Conservation (phyloP, 1,139 yeast species). For the Candida mesenterica region DNA sequence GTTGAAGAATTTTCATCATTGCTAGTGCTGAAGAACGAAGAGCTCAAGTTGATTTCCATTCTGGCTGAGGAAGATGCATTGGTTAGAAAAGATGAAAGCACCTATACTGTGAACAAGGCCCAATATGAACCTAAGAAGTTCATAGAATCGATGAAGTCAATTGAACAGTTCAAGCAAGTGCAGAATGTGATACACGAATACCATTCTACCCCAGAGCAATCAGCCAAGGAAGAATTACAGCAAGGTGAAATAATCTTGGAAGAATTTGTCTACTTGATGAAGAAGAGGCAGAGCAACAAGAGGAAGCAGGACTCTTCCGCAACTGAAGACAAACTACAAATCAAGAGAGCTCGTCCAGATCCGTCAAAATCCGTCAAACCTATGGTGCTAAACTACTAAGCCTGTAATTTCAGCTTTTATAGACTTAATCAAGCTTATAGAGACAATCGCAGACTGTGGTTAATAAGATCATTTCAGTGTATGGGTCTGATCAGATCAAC, state of each 20-base stretch:
- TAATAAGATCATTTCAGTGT: too few relatives aligned
- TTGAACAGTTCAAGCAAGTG: slow-evolving; percentile 8
- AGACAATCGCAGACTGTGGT: background rate
- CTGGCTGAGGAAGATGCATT: slow-evolving; percentile 6
- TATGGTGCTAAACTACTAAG: slow-evolving; percentile 12
- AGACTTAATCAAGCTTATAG: background rate
- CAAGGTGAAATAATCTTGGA: slow-evolving; percentile 5
- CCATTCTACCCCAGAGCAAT: too few relatives aligned
- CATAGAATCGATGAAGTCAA: slow-evolving; percentile 2
- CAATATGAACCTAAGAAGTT: slow-evolving; percentile 8
- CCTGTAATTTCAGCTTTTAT: background rate
- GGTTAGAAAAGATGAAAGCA: slow-evolving; percentile 3
- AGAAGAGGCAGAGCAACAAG: slow-evolving; percentile 9
- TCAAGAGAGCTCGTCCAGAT: slow-evolving; percentile 7
- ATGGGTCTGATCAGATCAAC: too few relatives aligned
- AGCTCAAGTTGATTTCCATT: slow-evolving; percentile 11
- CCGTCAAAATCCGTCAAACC: slow-evolving; percentile 6
- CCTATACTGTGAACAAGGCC: slow-evolving; percentile 2
- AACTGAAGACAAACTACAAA: slow-evolving; percentile 3
- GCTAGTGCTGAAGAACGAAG: slow-evolving; percentile 16
- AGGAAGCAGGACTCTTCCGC: slow-evolving; percentile 9
- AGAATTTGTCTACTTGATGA: slow-evolving; percentile 7
- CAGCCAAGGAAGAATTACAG: slow-evolving; percentile 6
- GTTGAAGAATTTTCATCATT: slow-evolving; percentile 18
- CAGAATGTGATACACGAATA: slow-evolving; percentile 5